Base-by-base conservation (phyloP, 495 filamentous ascomycete genomes). In the Aspergillus nanangensis region DNA sequence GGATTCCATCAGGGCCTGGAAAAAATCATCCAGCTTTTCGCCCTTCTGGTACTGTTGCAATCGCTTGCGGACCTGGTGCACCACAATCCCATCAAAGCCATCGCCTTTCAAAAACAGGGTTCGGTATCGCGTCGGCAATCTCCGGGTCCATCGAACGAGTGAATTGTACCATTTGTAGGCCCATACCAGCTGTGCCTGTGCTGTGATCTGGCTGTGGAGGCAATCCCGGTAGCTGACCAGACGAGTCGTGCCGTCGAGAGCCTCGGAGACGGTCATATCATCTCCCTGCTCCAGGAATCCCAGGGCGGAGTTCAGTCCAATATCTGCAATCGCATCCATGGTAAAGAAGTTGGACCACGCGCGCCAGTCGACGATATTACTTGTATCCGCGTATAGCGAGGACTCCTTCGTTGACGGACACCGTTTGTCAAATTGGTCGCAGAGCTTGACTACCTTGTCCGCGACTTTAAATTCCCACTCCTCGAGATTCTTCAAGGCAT, bases 11-110 rank as follows among this genome's bases (percentile, higher is more conserved):
- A 79, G 49, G 0, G 62, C 60, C 13, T 55, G 37, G 53, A 78
- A 78, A 53, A 80, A 79, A 46, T 78, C 76, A 37, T 77, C 72
- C 0, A 78, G 58, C 44, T 69, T 61, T 40, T 79, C 74, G 1
- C 74, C 72, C 4, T 45, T 48, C 11, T 59, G 41, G 38, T 76
- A 71, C 8, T 62, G 54, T 33, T 56, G 49, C 14, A 67, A 33
- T 2, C 69, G 60, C n/a, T 61, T 50, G 0, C 38, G 60, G 1
- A 53, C 66, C 3, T 56, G 62, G 27, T 58, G 52, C 19, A 53
- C 53, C 10, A 71, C 63, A 35, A 77, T 73, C 3, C 53, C 58
- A 18, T 44, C 44, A 48, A 52, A 64, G 41, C 56, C 57, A 8
- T 20, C 19, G 35, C 48, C 39, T 8, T 56, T 35, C 10, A 29